Conservation (phyloP, 768 basidiomycete genomes). For the Termitomyces sp. region DNA sequence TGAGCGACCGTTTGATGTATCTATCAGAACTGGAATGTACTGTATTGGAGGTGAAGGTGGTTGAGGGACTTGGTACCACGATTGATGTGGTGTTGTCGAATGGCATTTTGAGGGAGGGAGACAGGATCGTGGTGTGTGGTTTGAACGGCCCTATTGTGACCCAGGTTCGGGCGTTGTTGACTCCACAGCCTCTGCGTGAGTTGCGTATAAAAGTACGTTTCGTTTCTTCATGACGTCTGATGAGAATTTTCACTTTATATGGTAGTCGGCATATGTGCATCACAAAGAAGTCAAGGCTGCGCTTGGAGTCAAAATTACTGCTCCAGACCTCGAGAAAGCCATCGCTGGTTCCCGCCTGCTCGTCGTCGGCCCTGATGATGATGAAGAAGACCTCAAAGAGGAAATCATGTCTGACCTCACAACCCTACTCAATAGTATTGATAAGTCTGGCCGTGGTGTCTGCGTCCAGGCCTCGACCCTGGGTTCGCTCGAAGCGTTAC, state of each 20-base stretch:
- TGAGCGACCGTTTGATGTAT: conserved; percentile 83
- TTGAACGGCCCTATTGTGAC: conserved; percentile 97
- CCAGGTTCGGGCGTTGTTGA: conserved; percentile 88
- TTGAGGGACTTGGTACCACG: conserved; percentile 96
- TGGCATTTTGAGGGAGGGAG: conserved; percentile 85
- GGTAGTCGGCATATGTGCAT: conserved; percentile 90
- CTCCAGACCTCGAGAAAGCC: conserved; percentile 94
- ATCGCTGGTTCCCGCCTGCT: conserved; percentile 95
- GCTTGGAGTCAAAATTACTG: conserved; percentile 91
- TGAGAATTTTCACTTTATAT: conserved; percentile 3
- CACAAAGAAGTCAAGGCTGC: conserved; percentile 97
- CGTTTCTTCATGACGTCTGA: conserved; percentile 1
- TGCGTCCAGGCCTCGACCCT: conserved; percentile 97
- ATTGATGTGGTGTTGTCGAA: conserved; percentile 96
- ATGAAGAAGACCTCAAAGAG: conserved; percentile 91
- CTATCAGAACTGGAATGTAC: conserved; percentile 96
- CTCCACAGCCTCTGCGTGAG: conserved; percentile 94
- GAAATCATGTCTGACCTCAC: conserved; percentile 97
- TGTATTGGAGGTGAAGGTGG: conserved; percentile 96
- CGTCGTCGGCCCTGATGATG: conserved; percentile 90
- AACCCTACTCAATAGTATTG: conserved; percentile 81
- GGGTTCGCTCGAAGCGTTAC: conserved; percentile 91
- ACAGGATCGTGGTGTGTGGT: conserved; percentile 94
- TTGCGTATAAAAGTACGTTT: conserved; percentile 83
- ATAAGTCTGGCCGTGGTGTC: conserved; percentile 94